Evolutionary conservation across 2,329 filamentous ascomycete genomes (phyloP).

Genomic region (Fonsecaea pugnacius): DNA sequence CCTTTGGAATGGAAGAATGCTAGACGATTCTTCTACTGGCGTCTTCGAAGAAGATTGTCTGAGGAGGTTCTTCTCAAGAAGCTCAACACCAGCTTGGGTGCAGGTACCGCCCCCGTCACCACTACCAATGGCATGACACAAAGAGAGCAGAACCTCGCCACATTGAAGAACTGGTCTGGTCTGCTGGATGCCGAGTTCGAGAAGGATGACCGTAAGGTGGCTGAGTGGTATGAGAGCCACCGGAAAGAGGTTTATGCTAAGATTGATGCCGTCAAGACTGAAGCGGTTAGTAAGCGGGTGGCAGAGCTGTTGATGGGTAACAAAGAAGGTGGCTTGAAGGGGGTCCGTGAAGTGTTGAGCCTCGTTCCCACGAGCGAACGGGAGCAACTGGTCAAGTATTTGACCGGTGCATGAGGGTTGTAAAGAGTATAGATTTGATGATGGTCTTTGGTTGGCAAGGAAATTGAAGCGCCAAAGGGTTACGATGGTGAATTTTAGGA

Average conservation of each 20-base stretch:
- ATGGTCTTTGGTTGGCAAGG: constrained; percentile 5
- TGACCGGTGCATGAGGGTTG: constrained; percentile 37
- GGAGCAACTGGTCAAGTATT: constrained; percentile 73
- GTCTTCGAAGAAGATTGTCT: constrained; percentile 91
- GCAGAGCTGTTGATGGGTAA: constrained; percentile 70
- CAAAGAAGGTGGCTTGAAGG: constrained; percentile 75
- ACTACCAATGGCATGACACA: constrained; percentile 50
- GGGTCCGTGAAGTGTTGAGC: constrained; percentile 80
- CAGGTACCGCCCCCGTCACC: constrained; percentile 38
- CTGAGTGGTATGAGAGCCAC: constrained; percentile 96
- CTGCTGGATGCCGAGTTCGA: constrained; percentile 71
- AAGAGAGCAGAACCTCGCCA: constrained; percentile 71
- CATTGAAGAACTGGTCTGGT: constrained; percentile 81
- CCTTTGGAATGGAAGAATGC: constrained; percentile 84
- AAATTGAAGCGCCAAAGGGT: constrained; percentile 8
- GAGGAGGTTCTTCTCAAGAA: constrained; percentile 97
- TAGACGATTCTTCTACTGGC: constrained; percentile 99
- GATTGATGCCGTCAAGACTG: constrained; percentile 80
- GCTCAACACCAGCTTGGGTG: constrained; percentile 61
- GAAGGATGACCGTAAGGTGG: constrained; percentile 78
- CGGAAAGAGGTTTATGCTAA: constrained; percentile 79
- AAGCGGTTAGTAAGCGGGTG: constrained; percentile 71
- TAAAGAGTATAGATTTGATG: constrained; percentile 16
- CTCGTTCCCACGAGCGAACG: constrained; percentile 88
- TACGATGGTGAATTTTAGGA: constrained; percentile 12